A percentile compares a stretch with the other conserved stretches of the same genome.
Conservation (phyloP, 2,329 filamentous ascomycete species). For the Microsporum audouinii region DNA sequence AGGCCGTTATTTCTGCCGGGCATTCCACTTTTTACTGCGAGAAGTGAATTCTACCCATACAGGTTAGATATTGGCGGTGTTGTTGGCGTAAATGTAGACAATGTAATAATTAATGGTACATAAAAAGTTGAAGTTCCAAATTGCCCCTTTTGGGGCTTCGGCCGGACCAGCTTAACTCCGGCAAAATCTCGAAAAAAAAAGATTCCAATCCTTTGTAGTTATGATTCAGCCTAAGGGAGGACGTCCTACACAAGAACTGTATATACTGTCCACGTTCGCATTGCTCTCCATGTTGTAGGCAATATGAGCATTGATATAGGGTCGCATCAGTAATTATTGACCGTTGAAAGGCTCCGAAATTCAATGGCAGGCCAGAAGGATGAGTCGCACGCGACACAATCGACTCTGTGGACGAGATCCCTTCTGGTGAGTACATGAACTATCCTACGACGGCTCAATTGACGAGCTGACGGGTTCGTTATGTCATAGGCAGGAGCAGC, state of each 20-base stretch:
- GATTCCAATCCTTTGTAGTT: not conserved
- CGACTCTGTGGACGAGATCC: constrained; percentile 35
- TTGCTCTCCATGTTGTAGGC: not conserved
- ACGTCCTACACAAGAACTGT: not conserved
- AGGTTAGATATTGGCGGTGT: not conserved
- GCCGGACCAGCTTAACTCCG: not conserved
- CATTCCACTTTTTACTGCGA: too few relatives aligned
- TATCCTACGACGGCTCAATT: not conserved
- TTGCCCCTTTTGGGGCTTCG: not conserved
- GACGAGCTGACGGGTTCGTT: not conserved
- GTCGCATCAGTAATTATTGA: not conserved
- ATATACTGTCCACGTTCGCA: not conserved
- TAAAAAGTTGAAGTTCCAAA: not conserved
- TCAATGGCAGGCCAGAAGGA: constrained; percentile 18
- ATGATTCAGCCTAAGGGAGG: not conserved
- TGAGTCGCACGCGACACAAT: constrained; percentile 25
- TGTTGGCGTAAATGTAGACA: not conserved
- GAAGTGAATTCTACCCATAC: not conserved
- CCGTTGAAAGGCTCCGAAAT: not conserved
- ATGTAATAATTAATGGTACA: not conserved
- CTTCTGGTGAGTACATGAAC: constrained; percentile 23
- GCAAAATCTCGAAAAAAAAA: not conserved
- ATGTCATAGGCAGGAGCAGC: constrained; percentile 61
- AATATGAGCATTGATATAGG: not conserved
- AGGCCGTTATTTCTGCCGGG: too few relatives aligned